Evolutionary conservation across 352 stramenopile genomes (phyloP).

Genomic region (Phytophthora sp.): DNA sequence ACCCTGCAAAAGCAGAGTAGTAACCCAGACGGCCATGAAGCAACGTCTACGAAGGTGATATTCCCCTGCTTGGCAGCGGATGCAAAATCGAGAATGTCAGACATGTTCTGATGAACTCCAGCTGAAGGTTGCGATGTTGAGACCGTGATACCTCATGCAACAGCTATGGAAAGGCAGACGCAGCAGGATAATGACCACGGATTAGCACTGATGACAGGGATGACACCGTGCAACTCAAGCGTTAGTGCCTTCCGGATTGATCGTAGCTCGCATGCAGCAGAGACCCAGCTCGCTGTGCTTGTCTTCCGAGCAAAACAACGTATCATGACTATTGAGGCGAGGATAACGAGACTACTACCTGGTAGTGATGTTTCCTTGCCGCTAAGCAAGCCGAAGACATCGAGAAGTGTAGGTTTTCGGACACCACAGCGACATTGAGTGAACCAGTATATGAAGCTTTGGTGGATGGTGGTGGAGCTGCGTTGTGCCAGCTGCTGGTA

Average conservation of each 20-base stretch:
- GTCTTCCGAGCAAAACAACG: no score
- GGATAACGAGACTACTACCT: no score
- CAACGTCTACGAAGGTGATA: neutral
- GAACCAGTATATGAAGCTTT: neutral
- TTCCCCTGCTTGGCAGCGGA: neutral
- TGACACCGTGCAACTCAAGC: neutral
- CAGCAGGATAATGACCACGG: neutral
- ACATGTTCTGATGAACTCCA: neutral
- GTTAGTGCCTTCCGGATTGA: slow-evolving; percentile 1
- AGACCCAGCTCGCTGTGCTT: no score
- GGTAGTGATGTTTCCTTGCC: no score
- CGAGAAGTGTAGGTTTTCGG: no score
- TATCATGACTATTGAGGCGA: no score
- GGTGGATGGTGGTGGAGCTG: neutral
- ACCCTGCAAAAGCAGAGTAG: neutral
- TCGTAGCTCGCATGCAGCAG: neutral
- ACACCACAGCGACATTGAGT: no score
- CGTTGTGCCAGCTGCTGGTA: neutral
- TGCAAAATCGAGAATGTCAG: neutral
- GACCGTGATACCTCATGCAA: neutral
- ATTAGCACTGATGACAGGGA: neutral
- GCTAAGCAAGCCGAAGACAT: no score
- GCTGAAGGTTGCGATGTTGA: neutral
- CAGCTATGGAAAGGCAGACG: neutral
- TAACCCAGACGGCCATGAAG: neutral